Base-by-base conservation (phyloP, 257 asterid genomes). In the Forsythia suspensa region DNA sequence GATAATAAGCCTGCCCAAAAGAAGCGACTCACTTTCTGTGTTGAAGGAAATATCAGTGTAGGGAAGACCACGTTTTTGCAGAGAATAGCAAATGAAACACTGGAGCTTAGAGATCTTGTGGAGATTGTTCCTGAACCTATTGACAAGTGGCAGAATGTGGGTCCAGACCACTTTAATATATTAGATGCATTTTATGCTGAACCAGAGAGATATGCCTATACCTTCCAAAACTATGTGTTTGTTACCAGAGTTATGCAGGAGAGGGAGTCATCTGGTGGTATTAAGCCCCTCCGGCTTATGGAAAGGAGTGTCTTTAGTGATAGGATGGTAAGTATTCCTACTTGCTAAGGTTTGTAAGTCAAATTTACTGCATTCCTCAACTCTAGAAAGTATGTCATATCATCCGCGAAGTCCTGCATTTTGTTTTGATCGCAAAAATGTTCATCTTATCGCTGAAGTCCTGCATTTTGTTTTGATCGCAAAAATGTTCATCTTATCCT, bases 261-360 rank as follows among this genome's bases (percentile, higher is more conserved):
- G 87, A 90, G 86, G 74, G 97, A 96, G 78, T 91, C 99, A 38
- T 91, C 98, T 7, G 83, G 77, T 73, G 93, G 99, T 48, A 81
- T 91, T 71, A 94, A 89, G 87, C 99, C 99, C 70, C 97, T 94
- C 76, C 85, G 97, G 80, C 87, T 96, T 78, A 92, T 96, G 98
- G 99, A 96, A 78, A 87, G 99, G 83, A 96, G 99, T 74, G 97
- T 96, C 82, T 96, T 96, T 86, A 96, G 96, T 88, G 99, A 96
- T 86, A 87, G 98, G 80, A 96, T 96, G 99, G 99, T 91, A 78
- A 39, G 52, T 21, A 5, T n/a, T 43, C 12, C 12, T 57, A 16
- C 10, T 59, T 59, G 5, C 6, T n/a, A 2, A 6, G 3, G 9
- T 59, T 59, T n/a, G 2, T 8, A 20, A 59, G 2, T 29, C n/a